Evolutionary conservation across 176 grass and related monocot genomes (phyloP), one percentile per base, ranked within the genome.

Genomic region (Poa annua): DNA sequence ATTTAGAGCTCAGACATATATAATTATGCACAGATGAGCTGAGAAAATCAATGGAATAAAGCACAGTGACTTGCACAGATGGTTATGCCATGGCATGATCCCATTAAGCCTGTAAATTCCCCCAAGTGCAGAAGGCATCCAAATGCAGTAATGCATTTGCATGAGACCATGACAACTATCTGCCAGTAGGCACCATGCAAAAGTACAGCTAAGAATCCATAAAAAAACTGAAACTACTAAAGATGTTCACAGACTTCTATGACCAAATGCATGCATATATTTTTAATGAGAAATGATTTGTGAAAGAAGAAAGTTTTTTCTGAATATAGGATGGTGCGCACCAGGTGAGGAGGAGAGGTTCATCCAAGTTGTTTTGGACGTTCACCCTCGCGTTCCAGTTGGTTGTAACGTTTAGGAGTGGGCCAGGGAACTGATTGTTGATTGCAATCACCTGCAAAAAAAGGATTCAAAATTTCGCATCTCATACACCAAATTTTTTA

Each of bases 341-440:
- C 90, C 95, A 97, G 26, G 95, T 97, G 72, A 97, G 77, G 4
- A 97, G 91, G 51, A 94, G 83, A 24, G 88, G 95, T 79, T 97
- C 95, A 17, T 97, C 90, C 59, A 97, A 86, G 84, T 88, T 90
- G 85, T 97, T 97, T 62, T 91, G 89, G 52, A 97, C 86, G 79
- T 94, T 97, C 55, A 97, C 88, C 66, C 82, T 88, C 51, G 88
- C 88, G 80, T 89, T 91, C 81, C 87, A 88, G 82, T 97, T 97
- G 48, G 95, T 97, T 76, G 90, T 94, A 11, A 90, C 83, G 71
- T 92, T 97, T 81, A 97, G 71, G 5, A 91, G 76, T 15, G 95
- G 95, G 1, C 95, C 95, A 39, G 95, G 92, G 83, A 94, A 89
- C 29, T 88, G 84, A 50, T 90, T 88, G 80, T 94, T 92, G 63